Evolutionary conservation across 805 yeast genomes (phyloP).

Genomic region (Lipomyces anomalus): DNA sequence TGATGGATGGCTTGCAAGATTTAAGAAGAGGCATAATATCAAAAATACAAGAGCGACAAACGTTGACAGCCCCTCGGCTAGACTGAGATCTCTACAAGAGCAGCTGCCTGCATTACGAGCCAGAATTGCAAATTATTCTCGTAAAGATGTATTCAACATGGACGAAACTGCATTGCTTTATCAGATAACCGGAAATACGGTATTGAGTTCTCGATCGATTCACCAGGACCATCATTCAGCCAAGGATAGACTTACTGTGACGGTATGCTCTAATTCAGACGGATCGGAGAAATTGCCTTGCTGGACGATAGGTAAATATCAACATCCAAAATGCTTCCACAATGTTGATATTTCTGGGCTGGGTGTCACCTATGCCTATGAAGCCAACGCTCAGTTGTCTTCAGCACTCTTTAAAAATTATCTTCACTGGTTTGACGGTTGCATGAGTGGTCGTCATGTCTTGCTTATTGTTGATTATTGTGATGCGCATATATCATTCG

Average conservation of each 20-base stretch:
- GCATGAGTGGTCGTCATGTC: conserved; percentile 18
- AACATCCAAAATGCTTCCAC: conserved; percentile 11
- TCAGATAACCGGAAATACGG: conserved; percentile 10
- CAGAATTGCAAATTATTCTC: conserved; percentile 11
- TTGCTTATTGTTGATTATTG: conserved; percentile 17
- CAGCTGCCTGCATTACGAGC: conserved; percentile 11
- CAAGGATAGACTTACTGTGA: conserved; percentile 10
- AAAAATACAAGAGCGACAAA: conserved; percentile 2
- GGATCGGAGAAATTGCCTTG: conserved; percentile 17
- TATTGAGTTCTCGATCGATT: neutral
- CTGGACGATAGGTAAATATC: conserved; percentile 13
- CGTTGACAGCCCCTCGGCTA: neutral
- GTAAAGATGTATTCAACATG: conserved; percentile 14
- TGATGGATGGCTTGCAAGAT: conserved; percentile 23
- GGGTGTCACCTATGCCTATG: conserved; percentile 13
- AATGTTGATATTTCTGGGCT: conserved; percentile 12
- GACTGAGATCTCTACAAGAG: conserved; percentile 5
- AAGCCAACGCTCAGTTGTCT: conserved; percentile 7
- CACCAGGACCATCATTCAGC: neutral
- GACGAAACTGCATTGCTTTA: conserved; percentile 16
- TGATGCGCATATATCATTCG: conserved; percentile 9
- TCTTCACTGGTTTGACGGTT: conserved; percentile 17
- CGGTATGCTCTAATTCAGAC: conserved; percentile 16
- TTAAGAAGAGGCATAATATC: conserved; percentile 16
- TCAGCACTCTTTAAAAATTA: conserved; percentile 13